Base-by-base conservation (phyloP, 1,284 basidiomycete genomes). In the Marasmius tenuissimus region DNA sequence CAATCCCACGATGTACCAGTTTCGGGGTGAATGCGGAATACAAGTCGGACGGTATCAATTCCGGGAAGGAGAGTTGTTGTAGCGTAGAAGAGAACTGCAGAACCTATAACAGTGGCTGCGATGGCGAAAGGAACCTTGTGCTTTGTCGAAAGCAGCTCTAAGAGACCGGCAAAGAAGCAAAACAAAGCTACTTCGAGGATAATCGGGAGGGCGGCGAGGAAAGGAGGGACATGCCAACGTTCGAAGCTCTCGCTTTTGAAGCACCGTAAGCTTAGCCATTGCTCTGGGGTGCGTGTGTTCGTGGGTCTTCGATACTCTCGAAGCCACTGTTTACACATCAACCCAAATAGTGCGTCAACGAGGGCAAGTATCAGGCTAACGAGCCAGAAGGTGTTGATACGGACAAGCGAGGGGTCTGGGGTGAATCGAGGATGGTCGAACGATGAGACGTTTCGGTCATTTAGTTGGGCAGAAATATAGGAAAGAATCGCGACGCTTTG, bases 271-370 rank as follows among this genome's bases (percentile, higher is more conserved):
- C 18, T 37, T 4, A 61, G 35, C n/a, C 54, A 47, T 18, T 61
- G 33, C 20, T 18, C 54, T 8, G 40, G 53, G 6, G 47, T 39
- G 8, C 27, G n/a, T 11, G 53, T 60, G 16, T 22, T 18, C 12
- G 38, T 45, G n/a, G 56, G 54, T 11, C 60, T 53, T 11, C 45
- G 38, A 56, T 53, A 53, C 40, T 56, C 63, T 6, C 61, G 51
- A 14, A 63, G 16, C 61, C 61, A 63, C 42, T 63, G 61, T 40
- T 63, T 63, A 54, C 58, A 59, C 8, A 63, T 45, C 3, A 63
- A 45, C 1, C 61, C 52, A 11, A 60, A n/a, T 16, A 60, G 48
- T 3, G 52, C 61, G 0, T 58, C 34, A n/a, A 54, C 40, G 12
- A 63, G 49, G 7, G 51, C 35, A 7, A 63, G 47, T 14, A 51